These are phyloP conservation scores for Dissoconium aciculare DNA, from an alignment of 2,329 filamentous ascomycete species.

Conservation along the genomic window DNA sequence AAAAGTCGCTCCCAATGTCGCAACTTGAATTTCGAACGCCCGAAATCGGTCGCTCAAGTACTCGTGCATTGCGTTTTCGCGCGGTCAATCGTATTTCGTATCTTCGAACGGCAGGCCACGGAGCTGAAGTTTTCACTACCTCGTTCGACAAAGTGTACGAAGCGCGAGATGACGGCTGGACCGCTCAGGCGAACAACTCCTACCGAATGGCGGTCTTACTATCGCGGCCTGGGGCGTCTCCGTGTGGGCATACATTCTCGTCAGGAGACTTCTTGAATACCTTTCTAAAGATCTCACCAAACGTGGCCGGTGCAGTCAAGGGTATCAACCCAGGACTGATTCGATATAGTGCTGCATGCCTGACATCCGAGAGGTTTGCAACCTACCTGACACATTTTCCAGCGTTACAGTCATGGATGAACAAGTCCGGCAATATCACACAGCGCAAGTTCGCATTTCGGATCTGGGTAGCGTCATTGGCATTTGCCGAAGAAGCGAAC, in stretches of 20 bases:
- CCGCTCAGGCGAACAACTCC: background rate
- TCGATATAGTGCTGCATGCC: slow-evolving; percentile 6
- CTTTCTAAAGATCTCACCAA: no score
- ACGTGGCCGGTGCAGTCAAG: no score
- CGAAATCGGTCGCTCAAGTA: no score
- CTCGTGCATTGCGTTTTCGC: slow-evolving; percentile 15
- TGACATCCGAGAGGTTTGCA: slow-evolving; percentile 3
- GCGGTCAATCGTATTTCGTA: slow-evolving; percentile 16
- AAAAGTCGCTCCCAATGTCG: background rate
- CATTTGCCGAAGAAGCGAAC: slow-evolving; percentile 27
- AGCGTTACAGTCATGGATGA: slow-evolving; percentile 6
- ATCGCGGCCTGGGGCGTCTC: no score
- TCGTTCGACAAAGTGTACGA: slow-evolving; percentile 16
- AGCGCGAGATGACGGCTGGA: slow-evolving; percentile 6
- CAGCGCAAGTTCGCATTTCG: slow-evolving; percentile 7
- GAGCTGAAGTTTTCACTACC: slow-evolving; percentile 19
- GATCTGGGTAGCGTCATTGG: slow-evolving; percentile 25
- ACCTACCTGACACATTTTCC: slow-evolving; percentile 6
- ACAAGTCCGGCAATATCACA: background rate
- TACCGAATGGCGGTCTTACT: no score
- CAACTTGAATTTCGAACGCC: slow-evolving; percentile 7
- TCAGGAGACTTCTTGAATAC: no score
- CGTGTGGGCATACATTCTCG: no score
- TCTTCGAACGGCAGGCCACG: slow-evolving; percentile 17
- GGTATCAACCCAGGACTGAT: no score